Base-by-base conservation (phyloP, 768 basidiomycete genomes). In the Tubosaeta sp. region DNA sequence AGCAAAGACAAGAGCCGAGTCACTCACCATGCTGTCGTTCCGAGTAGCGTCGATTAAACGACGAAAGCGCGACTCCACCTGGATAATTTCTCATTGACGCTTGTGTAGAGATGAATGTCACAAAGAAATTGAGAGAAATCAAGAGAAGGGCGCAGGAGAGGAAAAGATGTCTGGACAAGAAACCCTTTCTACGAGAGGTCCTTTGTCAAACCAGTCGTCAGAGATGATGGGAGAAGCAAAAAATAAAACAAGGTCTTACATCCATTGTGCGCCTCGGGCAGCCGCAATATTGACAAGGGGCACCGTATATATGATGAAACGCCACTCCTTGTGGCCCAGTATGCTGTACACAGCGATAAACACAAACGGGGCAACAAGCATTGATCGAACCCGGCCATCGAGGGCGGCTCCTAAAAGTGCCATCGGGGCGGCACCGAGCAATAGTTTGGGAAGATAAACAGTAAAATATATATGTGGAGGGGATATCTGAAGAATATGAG, bases 281-380 rank as follows among this genome's bases (percentile, higher is more conserved):
- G 89, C 92, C 2, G 85, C 80, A 3, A 94, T 67, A 59, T 96
- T 95, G 67, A 92, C 73, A 2, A 82, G 63, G 0, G 94, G 94
- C 0, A 97, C 80, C 16, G 83, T 77, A 62, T 98, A 98, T 8
- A 92, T 78, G 50, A 98, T 74, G 69, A 99, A 99, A 7, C 96
- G 80, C 96, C 96, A 99, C 69, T 99, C 96, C 66, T 99, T 99
- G 70, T 99, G 96, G 0, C 81, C 85, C 1, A 97, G 73, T 27
- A 64, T 73, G 63, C 92, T 94, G 65, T 98, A 80, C 3, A 85
- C 58, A 3, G 62, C 66, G 8, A 91, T 61, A 53, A 86, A 88
- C 1, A 61, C 51, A 5, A 83, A 24, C 3, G 80, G 73, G 0
- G 85, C 79, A 10, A 76, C 44, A 4, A 85, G 67, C 32, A 87